Conservation (phyloP, 1,139 yeast species). For the Trichomonascaceae sp. region DNA sequence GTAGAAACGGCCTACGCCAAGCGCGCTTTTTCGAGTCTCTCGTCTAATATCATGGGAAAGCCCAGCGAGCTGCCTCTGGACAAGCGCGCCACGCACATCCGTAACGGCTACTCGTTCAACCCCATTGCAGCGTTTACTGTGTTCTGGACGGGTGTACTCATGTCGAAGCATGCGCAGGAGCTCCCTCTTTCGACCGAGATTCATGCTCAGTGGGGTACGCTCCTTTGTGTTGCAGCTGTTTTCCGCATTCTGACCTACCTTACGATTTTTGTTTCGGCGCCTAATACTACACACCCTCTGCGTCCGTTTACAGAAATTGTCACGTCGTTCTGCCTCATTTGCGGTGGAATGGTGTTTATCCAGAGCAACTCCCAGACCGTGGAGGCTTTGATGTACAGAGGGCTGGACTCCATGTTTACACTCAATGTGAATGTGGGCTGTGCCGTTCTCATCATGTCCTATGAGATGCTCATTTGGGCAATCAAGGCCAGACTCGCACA, state of each 20-base stretch:
- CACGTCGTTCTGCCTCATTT: conserved; percentile 59
- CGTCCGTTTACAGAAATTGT: conserved; percentile 79
- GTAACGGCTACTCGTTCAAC: conserved; percentile 29
- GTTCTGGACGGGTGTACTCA: conserved; percentile 92
- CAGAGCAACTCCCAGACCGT: conserved; percentile 80
- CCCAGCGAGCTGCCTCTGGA: too few species aligned
- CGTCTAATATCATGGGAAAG: neutral
- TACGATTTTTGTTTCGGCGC: conserved; percentile 41
- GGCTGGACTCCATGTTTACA: conserved; percentile 81
- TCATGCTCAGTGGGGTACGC: conserved; percentile 85
- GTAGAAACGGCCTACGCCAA: conserved; percentile 46
- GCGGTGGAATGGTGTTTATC: conserved; percentile 90
- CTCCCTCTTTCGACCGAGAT: conserved; percentile 60
- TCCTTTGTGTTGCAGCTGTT: conserved; percentile 64
- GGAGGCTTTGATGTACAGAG: conserved; percentile 71
- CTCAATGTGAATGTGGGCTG: conserved; percentile 74
- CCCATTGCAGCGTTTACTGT: conserved; percentile 90
- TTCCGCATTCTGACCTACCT: conserved; percentile 62
- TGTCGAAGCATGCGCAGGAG: conserved; percentile 91
- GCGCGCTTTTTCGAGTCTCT: conserved; percentile 5
- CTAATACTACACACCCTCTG: conserved; percentile 33
- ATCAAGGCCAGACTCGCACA: conserved; percentile 26
- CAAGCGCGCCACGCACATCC: neutral
- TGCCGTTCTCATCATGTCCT: conserved; percentile 72
- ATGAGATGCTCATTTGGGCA: conserved; percentile 66